Percentiles rank a stretch among this genome's conserved stretches.
These are phyloP conservation scores for Escovopsis weberi DNA, from an alignment of 2,329 filamentous ascomycete species.

Conservation along the genomic window DNA sequence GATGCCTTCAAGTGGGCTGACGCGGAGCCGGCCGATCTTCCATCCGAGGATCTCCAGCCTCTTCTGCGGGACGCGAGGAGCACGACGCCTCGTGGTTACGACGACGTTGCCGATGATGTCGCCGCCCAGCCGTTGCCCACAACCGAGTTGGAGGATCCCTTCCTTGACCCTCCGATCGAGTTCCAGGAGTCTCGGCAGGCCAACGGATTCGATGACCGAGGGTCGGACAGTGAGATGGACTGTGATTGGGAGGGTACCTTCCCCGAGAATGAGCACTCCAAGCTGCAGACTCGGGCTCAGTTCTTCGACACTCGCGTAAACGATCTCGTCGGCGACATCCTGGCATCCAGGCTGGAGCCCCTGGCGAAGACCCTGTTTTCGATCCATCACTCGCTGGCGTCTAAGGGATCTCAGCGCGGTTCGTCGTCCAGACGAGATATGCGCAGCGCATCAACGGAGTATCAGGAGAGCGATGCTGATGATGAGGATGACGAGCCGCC, in stretches of 20 bases:
- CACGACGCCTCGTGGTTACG: slow-evolving; percentile 49
- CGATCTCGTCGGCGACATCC: slow-evolving; percentile 61
- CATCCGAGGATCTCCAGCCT: slow-evolving; percentile 38
- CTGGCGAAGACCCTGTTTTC: slow-evolving; percentile 63
- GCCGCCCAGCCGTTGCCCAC: slow-evolving; percentile 29
- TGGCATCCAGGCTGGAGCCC: slow-evolving; percentile 65
- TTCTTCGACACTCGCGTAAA: slow-evolving; percentile 92
- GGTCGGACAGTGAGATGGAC: slow-evolving; percentile 41
- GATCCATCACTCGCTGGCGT: slow-evolving; percentile 56
- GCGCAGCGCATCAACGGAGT: slow-evolving; percentile 55
- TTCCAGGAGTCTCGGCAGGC: slow-evolving; percentile 38
- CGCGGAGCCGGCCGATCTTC: slow-evolving; percentile 23
- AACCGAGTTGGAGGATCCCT: slow-evolving; percentile 49
- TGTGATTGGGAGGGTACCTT: slow-evolving; percentile 92
- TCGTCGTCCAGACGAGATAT: slow-evolving; percentile 43
- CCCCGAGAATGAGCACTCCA: slow-evolving; percentile 68
- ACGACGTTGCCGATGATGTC: slow-evolving; percentile 28
- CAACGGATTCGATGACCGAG: slow-evolving; percentile 23
- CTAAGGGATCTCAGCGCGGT: slow-evolving; percentile 35
- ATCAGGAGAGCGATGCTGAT: slow-evolving; percentile 77
- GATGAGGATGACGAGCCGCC: slow-evolving; percentile 71
- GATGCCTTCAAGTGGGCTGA: slow-evolving; percentile 30
- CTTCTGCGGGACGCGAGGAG: slow-evolving; percentile 58
- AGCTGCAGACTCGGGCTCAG: slow-evolving; percentile 62
- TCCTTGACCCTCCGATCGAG: slow-evolving; percentile 35